Base-by-base conservation (phyloP, 148 eudicot genomes). In the Chenopodium berlandieri region DNA sequence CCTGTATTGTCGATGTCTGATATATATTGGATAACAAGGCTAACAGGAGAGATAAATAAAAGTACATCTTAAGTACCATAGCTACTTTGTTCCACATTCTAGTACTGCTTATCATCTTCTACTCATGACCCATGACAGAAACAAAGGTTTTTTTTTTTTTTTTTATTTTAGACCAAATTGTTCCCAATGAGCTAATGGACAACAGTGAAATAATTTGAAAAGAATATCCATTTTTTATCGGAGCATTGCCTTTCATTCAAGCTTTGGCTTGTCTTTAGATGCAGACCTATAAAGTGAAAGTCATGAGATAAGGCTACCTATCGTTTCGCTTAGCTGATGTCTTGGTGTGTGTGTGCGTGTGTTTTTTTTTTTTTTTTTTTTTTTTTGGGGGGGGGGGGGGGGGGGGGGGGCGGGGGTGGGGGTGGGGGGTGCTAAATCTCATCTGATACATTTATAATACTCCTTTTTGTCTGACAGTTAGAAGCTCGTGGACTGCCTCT, bases 401-500 rank as follows among this genome's bases (percentile, higher is more conserved):
- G 5, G 1, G 37, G 70, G 30, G 9, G 4, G 25, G 30, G 7
- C 4, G 27, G 67, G n/a, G 20, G 6, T 2, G 23, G 23, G 7
- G n/a, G 22, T 3, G 68, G 31, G 2, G 5, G 17, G 56, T 52
- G 56, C 56, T 52, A 1, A 64, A 8, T 64, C 68, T 64, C 10
- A 64, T 64, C 9, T 8, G 27, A 19, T 64, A 23, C 23, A 5
- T 7, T 62, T 60, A 25, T 66, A 40, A 63, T 50, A 71, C 32
- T 60, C 11, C 46, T 4, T 67, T 77, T 78, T 16, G 34, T 78
- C 81, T 30, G 69, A n/a, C 82, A 97, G 99, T 90, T 97, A 83
- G 99, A 91, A 90, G 97, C 94, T 66, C 94, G 89, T 84, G 91
- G 92, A 44, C 90, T 97, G 68, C 96, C 97, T 75, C 83, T 92